Evolutionary conservation across 2,329 filamentous ascomycete genomes (phyloP).

Genomic region (Gremmenia infestans): DNA sequence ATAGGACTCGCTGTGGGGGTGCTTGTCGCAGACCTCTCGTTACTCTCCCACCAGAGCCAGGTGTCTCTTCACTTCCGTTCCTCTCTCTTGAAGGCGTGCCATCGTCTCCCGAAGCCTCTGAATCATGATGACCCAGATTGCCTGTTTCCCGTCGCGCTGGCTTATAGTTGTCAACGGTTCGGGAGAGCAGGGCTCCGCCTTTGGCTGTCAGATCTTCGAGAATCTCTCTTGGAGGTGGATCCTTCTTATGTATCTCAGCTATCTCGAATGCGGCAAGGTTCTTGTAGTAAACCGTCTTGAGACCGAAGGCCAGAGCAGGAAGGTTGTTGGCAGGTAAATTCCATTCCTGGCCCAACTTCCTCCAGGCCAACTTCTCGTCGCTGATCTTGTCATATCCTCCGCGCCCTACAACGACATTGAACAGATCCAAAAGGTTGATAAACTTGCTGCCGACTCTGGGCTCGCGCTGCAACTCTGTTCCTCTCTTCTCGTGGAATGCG

Average conservation of each 20-base stretch:
- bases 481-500: slow-evolving; percentile 72
- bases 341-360: slow-evolving; percentile 68
- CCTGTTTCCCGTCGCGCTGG: slow-evolving; percentile 38
- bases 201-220: slow-evolving; percentile 74
- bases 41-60: slow-evolving; percentile 49
- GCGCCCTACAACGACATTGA: slow-evolving; percentile 67
- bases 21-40: slow-evolving; percentile 70
- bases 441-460: slow-evolving; percentile 74
- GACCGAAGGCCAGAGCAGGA: slow-evolving; percentile 75
- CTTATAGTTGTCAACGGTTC: slow-evolving; percentile 73
- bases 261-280: slow-evolving; percentile 87
- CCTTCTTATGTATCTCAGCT: slow-evolving; percentile 67
- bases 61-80: slow-evolving; percentile 43
- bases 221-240: slow-evolving; percentile 83
- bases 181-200: slow-evolving; percentile 70
- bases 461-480: slow-evolving; percentile 72
- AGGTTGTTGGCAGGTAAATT: slow-evolving; percentile 70
- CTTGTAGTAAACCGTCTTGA: slow-evolving; percentile 88
- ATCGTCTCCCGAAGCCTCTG: slow-evolving; percentile 55
- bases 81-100: slow-evolving; percentile 52
- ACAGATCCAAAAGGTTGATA: slow-evolving; percentile 73
- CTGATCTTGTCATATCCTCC: slow-evolving; percentile 85
- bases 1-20: slow-evolving; percentile 78
- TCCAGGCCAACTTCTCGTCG: slow-evolving; percentile 81
- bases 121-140: slow-evolving; percentile 47